Evolutionary conservation across 192 early-diverging fungal genomes (phyloP).

Genomic region (Umbelopsis sp.): DNA sequence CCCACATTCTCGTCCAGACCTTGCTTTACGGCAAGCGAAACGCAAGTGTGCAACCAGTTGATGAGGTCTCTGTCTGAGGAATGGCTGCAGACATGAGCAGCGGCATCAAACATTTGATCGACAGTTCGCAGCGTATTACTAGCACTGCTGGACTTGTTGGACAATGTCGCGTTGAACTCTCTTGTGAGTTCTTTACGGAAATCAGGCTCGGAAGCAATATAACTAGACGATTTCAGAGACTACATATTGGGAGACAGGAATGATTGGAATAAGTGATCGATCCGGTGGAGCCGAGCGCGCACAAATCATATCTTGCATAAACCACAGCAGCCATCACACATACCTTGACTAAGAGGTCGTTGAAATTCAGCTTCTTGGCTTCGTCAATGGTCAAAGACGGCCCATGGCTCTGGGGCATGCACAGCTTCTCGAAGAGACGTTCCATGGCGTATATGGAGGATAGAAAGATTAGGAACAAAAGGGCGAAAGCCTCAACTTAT

Average conservation of each 20-base stretch:
- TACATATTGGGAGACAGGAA: background rate
- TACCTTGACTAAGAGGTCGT: slow-evolving; percentile 3
- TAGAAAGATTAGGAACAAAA: background rate
- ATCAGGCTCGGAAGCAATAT: slow-evolving; percentile 1
- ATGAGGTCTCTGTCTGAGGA: slow-evolving; percentile 26
- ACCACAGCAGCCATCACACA: too few relatives aligned
- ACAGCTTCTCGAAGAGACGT: background rate
- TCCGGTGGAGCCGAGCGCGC: background rate
- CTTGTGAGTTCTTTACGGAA: slow-evolving; percentile 2
- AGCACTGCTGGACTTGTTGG: slow-evolving; percentile 28
- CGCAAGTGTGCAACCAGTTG: slow-evolving; percentile 33
- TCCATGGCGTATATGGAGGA: background rate
- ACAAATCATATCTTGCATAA: background rate
- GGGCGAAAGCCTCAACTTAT: background rate
- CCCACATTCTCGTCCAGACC: background rate
- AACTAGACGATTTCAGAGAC: slow-evolving; percentile 12
- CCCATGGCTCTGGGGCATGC: background rate
- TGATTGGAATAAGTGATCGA: too few relatives aligned
- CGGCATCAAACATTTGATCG: slow-evolving; percentile 26
- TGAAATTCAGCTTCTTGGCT: slow-evolving; percentile 13
- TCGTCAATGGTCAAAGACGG: background rate
- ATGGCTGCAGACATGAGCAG: slow-evolving; percentile 8
- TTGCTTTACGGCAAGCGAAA: slow-evolving; percentile 8
- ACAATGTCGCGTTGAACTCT: background rate
- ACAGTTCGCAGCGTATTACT: slow-evolving; percentile 28